Evolutionary conservation across 2,329 filamentous ascomycete species (phyloP), one percentile per base, ranked within the genome.

Genomic region (Coniochaeta pulveracea): DNA sequence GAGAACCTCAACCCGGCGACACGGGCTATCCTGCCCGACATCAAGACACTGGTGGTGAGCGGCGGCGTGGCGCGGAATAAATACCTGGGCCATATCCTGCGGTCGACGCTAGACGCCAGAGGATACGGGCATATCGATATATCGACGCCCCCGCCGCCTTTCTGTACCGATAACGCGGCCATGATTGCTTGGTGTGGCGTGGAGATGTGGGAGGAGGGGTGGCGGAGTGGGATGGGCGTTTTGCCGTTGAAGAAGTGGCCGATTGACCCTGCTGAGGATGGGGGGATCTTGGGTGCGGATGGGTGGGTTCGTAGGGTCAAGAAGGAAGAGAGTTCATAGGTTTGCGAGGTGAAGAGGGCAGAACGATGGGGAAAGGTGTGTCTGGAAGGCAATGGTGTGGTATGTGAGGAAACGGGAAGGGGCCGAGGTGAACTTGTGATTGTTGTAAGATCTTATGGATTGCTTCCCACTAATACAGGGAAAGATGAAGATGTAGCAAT

Each of bases 101-200:
- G 63, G 21, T 39, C 51, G 6, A 61, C 64, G 27, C 52, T 95
- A 26, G 69, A 79, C 41, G 69, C 64, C n/a, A 70, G 80, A 26
- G 83, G 83, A 0, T 79, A 75, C 48, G 49, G 51, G 0, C 46
- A 73, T 41, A 54, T 95, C 6, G 58, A 79, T 19, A 54, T 95
- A 6, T 57, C 79, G 19, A 82, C 80, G 35, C 89, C 91, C n/a
- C 86, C 86, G 3, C 56, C 72, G 8, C 63, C 66, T 26, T 65
- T 89, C 34, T 96, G 91, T 51, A 95, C 85, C 0, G 91, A 98
- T 49, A 96, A 98, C 55, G 91, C 91, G 10, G 85, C 86, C 30
- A 98, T 98, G 91, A 88, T 96, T 51, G 89, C 81, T 2, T 96
- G 91, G 89, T 68, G 88, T 1, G 91, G 81, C 0, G 69, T 88